Percentiles rank a stretch among this genome's conserved stretches.
These are phyloP conservation scores for Phytophthora podocarpi DNA, from an alignment of 352 stramenopile species.

Conservation along the genomic window DNA sequence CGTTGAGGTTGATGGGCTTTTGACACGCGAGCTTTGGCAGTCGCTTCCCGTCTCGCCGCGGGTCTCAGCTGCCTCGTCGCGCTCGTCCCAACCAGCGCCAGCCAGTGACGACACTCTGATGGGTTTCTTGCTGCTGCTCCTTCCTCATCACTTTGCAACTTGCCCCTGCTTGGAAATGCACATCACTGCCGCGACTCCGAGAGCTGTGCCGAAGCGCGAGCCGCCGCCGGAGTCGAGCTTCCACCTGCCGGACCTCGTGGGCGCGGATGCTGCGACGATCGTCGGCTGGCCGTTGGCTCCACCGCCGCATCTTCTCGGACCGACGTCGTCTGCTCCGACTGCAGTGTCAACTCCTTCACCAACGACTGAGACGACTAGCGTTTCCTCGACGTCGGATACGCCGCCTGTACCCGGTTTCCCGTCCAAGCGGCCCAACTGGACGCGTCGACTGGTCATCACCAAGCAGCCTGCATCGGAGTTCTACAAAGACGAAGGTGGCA, in stretches of 20 bases:
- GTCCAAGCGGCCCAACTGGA: conserved; percentile 59
- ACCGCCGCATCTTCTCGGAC: conserved; percentile 26
- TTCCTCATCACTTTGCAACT: conserved; percentile 36
- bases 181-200: conserved; percentile 30
- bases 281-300: conserved; percentile 24
- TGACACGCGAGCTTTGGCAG: conserved; percentile 35
- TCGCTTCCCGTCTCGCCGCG: conserved; percentile 35
- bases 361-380: conserved; percentile 4
- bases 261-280: conserved; percentile 7
- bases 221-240: conserved; percentile 18
- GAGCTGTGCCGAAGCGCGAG: conserved; percentile 24
- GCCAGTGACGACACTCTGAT: conserved; percentile 33
- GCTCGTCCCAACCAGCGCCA: conserved; percentile 30
- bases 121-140: not conserved
- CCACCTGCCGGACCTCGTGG: conserved; percentile 26
- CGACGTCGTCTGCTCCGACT: conserved; percentile 17
- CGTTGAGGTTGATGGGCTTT: conserved; percentile 23
- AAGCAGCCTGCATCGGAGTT: conserved; percentile 87
- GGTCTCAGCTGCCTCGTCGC: conserved; percentile 27
- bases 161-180: conserved; percentile 31
- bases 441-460: conserved; percentile 79
- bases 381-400: conserved; percentile 9
- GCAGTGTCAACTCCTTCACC: conserved; percentile 13
- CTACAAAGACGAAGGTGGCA: conserved; percentile 90
- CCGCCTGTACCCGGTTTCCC: not conserved